A percentile compares a stretch with the other conserved stretches of the same genome.
phyloP scores from a whole-genome alignment of 2,329 filamentous ascomycete genomes.

The Colletotrichum sp. region DNA sequence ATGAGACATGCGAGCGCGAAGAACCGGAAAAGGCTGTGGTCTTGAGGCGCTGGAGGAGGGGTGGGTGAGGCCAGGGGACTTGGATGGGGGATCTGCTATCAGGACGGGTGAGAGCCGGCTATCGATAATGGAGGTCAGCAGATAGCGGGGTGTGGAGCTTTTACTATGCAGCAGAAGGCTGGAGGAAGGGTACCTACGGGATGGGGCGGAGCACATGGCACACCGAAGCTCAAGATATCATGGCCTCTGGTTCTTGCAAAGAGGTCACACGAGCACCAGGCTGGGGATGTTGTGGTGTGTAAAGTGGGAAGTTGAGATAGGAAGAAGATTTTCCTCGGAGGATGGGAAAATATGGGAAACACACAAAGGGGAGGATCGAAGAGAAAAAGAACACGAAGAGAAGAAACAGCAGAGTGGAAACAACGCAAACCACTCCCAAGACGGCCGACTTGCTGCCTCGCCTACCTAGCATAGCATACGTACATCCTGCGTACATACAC shows the following conservation, averaged over 20 bases:
- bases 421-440: not conserved
- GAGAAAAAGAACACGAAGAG: not conserved
- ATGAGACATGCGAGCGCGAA: conserved; percentile 1
- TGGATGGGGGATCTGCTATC: conserved; percentile 13
- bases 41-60: conserved; percentile 1
- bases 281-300: not conserved
- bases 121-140: conserved; percentile 20
- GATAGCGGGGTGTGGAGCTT: conserved; percentile 14
- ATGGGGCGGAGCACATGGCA: conserved; percentile 17
- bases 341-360: not conserved
- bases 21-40: not conserved
- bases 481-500: not conserved
- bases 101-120: conserved; percentile 16
- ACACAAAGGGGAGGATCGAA: not conserved
- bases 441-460: not conserved
- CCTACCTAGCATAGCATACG: not conserved
- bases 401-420: conserved; percentile 1
- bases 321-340: not conserved
- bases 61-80: conserved; percentile 2
- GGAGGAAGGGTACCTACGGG: conserved; percentile 14
- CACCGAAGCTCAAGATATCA: conserved; percentile 18
- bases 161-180: not conserved
- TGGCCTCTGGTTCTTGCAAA: not conserved
- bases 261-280: conserved; percentile 14
- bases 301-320: not conserved